These are phyloP conservation scores for Neofusicoccum parvum DNA, from an alignment of 2,329 filamentous ascomycete genomes.

Conservation along the genomic window DNA sequence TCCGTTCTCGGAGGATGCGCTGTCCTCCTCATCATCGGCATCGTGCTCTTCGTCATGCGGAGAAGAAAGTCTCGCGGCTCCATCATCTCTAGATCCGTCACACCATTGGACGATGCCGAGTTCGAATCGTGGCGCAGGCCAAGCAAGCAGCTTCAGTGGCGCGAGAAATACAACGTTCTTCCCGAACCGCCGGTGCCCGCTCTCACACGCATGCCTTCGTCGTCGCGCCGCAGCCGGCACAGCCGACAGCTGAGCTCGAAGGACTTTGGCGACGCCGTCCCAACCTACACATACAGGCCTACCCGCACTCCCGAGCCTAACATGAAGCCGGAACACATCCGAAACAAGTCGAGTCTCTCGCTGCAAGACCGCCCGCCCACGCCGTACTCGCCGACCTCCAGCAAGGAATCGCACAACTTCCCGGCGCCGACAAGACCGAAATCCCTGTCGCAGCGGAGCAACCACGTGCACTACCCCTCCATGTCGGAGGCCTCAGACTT, in stretches of 20 bases:
- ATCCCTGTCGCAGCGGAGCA: slow-evolving; percentile 5
- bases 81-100: slow-evolving; percentile 41
- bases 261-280: slow-evolving; percentile 28
- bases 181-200: slow-evolving; percentile 18
- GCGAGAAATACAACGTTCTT: slow-evolving; percentile 31
- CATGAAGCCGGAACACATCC: slow-evolving; percentile 11
- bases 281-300: slow-evolving; percentile 24
- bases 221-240: slow-evolving; percentile 1
- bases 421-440: slow-evolving; percentile 7
- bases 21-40: slow-evolving; percentile 30
- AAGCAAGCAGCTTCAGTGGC: slow-evolving; percentile 39
- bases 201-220: slow-evolving; percentile 17
- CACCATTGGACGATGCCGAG: slow-evolving; percentile 43
- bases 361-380: slow-evolving; percentile 43
- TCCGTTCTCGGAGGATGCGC: slow-evolving; percentile 38
- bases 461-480: slow-evolving; percentile 39
- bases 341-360: slow-evolving; percentile 24
- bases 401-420: slow-evolving; percentile 22
- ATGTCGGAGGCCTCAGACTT: slow-evolving; percentile 42
- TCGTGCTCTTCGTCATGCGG: slow-evolving; percentile 36
- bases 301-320: not conserved
- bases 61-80: slow-evolving; percentile 32
- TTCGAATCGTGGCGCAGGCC: slow-evolving; percentile 45
- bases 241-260: slow-evolving; percentile 14
- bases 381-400: slow-evolving; percentile 40